Percentiles rank a stretch among this genome's conserved stretches.
phyloP scores from a whole-genome alignment of 75 land plant species.

The Cunninghamia lanceolata region DNA sequence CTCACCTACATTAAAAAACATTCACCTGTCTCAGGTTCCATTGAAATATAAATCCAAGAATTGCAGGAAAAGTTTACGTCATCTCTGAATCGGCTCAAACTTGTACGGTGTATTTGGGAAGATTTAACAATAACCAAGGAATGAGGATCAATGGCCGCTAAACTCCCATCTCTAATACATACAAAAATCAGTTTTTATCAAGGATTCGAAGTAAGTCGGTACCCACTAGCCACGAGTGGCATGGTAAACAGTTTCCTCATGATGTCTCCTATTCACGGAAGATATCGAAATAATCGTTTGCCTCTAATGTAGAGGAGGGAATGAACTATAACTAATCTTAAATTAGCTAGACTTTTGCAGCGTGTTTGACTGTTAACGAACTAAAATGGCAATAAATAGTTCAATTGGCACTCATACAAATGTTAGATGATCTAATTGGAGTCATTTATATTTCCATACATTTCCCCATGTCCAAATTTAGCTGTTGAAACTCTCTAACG shows the following conservation, averaged over 20 bases:
- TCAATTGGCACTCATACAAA: neutral
- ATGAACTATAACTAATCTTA: neutral
- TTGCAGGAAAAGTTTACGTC: neutral
- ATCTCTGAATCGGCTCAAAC: neutral
- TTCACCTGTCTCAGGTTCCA: neutral
- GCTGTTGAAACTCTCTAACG: neutral
- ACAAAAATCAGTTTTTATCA: neutral
- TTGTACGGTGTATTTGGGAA: neutral
- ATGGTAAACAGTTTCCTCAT: neutral
- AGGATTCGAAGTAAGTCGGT: neutral
- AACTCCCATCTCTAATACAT: neutral
- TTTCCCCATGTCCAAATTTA: neutral
- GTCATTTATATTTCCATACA: neutral
- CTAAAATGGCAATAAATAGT: neutral
- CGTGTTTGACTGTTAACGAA: neutral
- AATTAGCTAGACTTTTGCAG: neutral
- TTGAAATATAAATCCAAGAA: neutral
- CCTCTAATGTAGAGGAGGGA: neutral
- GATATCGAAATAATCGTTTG: neutral
- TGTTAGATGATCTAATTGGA: neutral
- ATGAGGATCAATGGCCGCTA: neutral
- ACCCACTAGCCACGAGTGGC: neutral
- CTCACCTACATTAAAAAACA: constrained; percentile 42
- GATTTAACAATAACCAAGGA: neutral
- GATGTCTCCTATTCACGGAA: neutral